Evolutionary conservation across 257 asterid species (phyloP), one percentile per base, ranked within the genome.

Genomic region (Salvia splendens): DNA sequence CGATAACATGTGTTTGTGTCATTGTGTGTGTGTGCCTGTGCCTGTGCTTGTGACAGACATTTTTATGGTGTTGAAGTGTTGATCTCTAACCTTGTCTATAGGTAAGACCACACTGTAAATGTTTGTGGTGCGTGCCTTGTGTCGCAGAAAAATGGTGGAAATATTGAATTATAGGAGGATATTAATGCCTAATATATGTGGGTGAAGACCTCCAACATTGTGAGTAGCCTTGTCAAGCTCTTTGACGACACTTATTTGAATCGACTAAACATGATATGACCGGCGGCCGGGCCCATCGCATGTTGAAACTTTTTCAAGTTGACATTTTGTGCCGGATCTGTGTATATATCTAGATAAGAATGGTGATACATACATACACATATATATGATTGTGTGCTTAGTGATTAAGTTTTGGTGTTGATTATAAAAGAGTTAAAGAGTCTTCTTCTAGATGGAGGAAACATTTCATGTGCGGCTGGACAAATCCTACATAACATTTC

Each of bases 381-480:
- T 1, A 20, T 20, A 20, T 20, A 20, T 20, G 24, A 20, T 20
- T 20, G 24, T 20, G 24, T 20, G 24, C 24, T 20, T 20, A 20
- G n/a, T n/a, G n/a, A n/a, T n/a, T n/a, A n/a, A n/a, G n/a, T n/a
- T n/a, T n/a, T n/a, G n/a, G 24, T 49, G 46, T 20, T 17, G 65
- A 24, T 30, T 43, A 7, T 45, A 3, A 59, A 20, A 6, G 61
- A 61, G 20, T 8, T 3, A 35, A 57, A 36, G 30, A 24, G 30
- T 24, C 30, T 24, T 45, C 54, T 40, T 53, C 7, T 36, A 36
- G 45, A 20, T 40, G 68, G 48, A 64, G 40, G 59, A 61, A 60
- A 60, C 73, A 73, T 73, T 73, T 73, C 78, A 73, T 67, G 78
- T 67, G 78, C 42, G 42, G 9, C 43, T 38, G 28, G 43, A 17